A percentile compares a stretch with the other conserved stretches of the same genome.
These are phyloP conservation scores for Saccharum officinarum DNA, from an alignment of 176 grass and related monocot species.

Conservation along the genomic window DNA sequence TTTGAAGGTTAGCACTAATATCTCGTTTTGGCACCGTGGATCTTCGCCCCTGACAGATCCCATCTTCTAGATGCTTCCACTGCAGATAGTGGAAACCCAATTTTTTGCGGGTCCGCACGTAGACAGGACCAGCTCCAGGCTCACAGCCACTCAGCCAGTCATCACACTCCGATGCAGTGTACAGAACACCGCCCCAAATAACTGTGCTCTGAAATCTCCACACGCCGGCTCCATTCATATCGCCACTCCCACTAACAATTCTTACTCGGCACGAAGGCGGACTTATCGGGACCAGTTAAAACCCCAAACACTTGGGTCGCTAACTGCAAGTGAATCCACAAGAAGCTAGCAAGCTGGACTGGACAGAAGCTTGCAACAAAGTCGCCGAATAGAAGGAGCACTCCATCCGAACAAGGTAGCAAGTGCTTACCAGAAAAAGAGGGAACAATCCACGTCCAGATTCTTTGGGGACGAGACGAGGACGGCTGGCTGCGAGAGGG, in stretches of 20 bases:
- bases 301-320: no score
- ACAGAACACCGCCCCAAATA: background rate
- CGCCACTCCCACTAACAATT: no score
- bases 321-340: background rate
- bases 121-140: background rate
- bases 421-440: background rate
- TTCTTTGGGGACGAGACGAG: background rate
- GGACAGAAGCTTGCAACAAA: background rate
- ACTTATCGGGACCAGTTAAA: no score
- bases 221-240: background rate
- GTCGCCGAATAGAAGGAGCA: background rate
- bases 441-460: background rate
- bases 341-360: background rate
- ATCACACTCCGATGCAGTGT: background rate
- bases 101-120: background rate
- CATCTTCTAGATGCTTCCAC: background rate
- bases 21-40: no score
- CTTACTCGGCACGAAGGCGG: no score
- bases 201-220: background rate
- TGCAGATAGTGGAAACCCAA: no score
- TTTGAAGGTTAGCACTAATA: no score
- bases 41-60: no score
- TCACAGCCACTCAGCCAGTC: background rate
- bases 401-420: background rate
- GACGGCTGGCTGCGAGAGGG: background rate